Evolutionary conservation across 2,329 filamentous ascomycete species (phyloP).

Genomic region (Phialemonium atrogriseum): DNA sequence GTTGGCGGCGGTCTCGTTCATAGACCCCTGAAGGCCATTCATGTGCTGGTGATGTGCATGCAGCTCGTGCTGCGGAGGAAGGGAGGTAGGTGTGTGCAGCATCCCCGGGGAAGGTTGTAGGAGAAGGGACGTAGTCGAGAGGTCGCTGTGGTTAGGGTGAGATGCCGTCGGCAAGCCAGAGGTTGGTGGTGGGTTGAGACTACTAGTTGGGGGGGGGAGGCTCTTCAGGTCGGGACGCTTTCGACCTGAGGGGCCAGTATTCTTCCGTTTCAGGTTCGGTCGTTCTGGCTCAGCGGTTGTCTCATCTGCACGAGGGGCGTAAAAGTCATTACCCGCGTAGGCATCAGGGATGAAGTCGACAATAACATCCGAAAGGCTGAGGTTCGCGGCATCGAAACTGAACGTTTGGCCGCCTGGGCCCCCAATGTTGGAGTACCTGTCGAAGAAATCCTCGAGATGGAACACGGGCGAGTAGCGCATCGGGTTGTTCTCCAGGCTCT

Average conservation of each 20-base stretch:
- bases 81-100: conserved; percentile 27
- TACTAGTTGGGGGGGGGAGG: conserved; percentile 25
- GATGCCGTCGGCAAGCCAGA: conserved; percentile 18
- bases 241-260: conserved; percentile 21
- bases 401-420: conserved; percentile 50
- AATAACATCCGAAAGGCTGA: conserved; percentile 60
- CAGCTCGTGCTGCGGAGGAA: conserved; percentile 25
- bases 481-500: conserved; percentile 57
- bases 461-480: conserved; percentile 73
- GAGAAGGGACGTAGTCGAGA: conserved; percentile 23
- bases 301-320: conserved; percentile 28
- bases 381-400: conserved; percentile 64
- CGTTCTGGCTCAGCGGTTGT: conserved; percentile 20
- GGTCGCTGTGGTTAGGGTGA: conserved; percentile 27
- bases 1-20: conserved; percentile 24
- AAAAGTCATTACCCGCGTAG: conserved; percentile 40
- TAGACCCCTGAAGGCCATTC: conserved; percentile 23
- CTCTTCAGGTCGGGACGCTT: conserved; percentile 18
- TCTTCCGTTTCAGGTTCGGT: conserved; percentile 42
- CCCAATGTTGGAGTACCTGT: conserved; percentile 58
- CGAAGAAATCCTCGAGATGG: conserved; percentile 81
- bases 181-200: conserved; percentile 19
- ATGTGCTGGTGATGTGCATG: conserved; percentile 19
- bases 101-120: conserved; percentile 30
- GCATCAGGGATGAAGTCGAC: conserved; percentile 53